phyloP scores from a whole-genome alignment of 768 basidiomycete genomes.

The Pilatotrama ljubarskyi region DNA sequence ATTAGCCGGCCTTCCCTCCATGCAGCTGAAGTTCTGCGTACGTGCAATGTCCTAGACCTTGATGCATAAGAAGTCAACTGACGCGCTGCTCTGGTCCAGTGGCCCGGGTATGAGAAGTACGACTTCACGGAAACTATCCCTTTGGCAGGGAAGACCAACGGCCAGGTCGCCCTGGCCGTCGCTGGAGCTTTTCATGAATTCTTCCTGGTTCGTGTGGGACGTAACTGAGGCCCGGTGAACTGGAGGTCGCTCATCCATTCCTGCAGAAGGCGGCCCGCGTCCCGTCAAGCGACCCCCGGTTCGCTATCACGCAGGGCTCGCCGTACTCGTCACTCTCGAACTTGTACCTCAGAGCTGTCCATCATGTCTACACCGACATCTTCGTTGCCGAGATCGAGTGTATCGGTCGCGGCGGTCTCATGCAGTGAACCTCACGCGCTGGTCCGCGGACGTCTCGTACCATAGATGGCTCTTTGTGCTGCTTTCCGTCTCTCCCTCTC shows the following conservation, averaged over 20 bases:
- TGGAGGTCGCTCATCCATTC: background rate
- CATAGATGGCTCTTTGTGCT: background rate
- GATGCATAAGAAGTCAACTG: background rate
- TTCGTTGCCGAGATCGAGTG: background rate
- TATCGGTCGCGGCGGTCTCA: too few species aligned
- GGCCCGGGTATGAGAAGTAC: background rate
- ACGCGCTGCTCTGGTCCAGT: background rate
- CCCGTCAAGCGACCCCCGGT: background rate
- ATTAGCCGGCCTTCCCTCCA: background rate
- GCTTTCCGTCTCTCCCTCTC: too few species aligned
- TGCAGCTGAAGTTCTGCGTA: background rate
- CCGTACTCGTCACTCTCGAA: background rate
- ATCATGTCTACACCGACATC: background rate
- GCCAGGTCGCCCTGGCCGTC: background rate
- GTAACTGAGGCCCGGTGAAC: background rate
- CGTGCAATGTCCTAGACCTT: background rate
- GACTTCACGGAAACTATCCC: background rate
- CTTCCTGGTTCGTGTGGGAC: background rate
- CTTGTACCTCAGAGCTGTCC: background rate
- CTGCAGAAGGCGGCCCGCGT: background rate
- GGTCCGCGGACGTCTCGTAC: background rate
- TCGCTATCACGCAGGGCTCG: background rate
- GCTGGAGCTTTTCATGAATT: background rate
- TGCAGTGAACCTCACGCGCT: background rate
- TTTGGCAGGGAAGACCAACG: background rate